Evolutionary conservation across 768 basidiomycete genomes (phyloP), one percentile per base, ranked within the genome.

Genomic region (Lentinula lateritia): DNA sequence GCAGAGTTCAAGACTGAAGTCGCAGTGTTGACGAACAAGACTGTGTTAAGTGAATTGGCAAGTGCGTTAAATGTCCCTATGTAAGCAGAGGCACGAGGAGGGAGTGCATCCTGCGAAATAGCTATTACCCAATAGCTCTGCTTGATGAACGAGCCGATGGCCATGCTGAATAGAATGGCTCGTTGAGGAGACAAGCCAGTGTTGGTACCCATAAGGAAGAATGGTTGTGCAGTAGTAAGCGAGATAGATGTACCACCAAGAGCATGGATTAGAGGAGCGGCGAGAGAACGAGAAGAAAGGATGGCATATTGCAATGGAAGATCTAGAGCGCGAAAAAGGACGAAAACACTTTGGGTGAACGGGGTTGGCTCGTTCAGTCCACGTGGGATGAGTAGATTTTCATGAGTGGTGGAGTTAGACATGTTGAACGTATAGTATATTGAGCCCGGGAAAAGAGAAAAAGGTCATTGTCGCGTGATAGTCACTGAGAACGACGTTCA

Each of bases 271-370:
- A 59, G 6, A 32, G 58, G 38, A 35, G 35, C 58, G 8, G 43
- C 58, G 3, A 59, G 43, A 13, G 48, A 8, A 28, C 58, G 28
- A n/a, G 58, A 56, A 16, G 55, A 48, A 34, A 59, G 45, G 16
- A 59, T 46, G 7, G 34, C 45, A 28, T 59, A 59, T 59, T 59
- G 58, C 10, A 59, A 12, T 10, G 58, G 58, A 6, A 59, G 38
- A 34, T 48, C 46, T 1, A 59, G 28, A 9, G 58, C 58, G 1
- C 58, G 45, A 13, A 48, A 50, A 46, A 59, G 34, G 12, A 59
- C 45, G 18, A 59, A 50, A 20, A 50, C 16, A 13, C 45, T 38
- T 15, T 46, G 13, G 8, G 46, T 50, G 16, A 46, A 15, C 9
- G 46, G 46, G 1, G 45, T 50, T 13, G 58, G 28, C 3, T 23